These are phyloP conservation scores for Conidiobolus coronatus DNA, from an alignment of 371 early-diverging fungal genomes.

Conservation along the genomic window DNA sequence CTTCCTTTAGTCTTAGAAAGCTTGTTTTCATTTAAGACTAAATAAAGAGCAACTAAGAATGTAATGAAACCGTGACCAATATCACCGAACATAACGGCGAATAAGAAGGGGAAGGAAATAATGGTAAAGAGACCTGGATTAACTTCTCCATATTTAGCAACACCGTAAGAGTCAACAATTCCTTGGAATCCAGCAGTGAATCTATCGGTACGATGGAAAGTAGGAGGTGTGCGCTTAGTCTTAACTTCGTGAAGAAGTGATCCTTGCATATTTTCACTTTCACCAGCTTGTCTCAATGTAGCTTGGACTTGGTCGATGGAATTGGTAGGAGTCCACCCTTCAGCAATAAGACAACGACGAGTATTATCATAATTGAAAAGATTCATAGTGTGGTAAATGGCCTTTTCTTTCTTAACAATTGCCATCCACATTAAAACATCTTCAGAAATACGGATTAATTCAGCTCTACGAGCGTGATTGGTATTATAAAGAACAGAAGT, in stretches of 20 bases:
- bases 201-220: constrained; percentile 86
- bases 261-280: constrained; percentile 39
- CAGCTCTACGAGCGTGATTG: constrained; percentile 53
- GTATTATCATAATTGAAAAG: constrained; percentile 76
- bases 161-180: constrained; percentile 96
- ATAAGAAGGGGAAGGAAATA: constrained; percentile 97
- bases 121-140: constrained; percentile 97
- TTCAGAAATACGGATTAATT: constrained; percentile 60
- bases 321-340: constrained; percentile 89
- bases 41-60: constrained; percentile 44
- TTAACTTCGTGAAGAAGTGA: constrained; percentile 63
- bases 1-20: constrained; percentile 39
- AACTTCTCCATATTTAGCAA: constrained; percentile 97
- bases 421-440: constrained; percentile 68
- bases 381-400: constrained; percentile 91
- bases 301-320: constrained; percentile 54
- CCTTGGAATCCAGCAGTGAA: constrained; percentile 93
- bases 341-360: constrained; percentile 86
- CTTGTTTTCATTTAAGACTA: constrained; percentile 64
- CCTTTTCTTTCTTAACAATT: constrained; percentile 88
- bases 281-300: constrained; percentile 60
- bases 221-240: constrained; percentile 81
- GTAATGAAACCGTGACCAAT: constrained; percentile 93
- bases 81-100: constrained; percentile 99
- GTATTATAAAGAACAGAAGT: constrained; percentile 55